A percentile compares a stretch with the other conserved stretches of the same genome.
Conservation (phyloP, 2,329 filamentous ascomycete species). For the Aureobasidium sp. region DNA sequence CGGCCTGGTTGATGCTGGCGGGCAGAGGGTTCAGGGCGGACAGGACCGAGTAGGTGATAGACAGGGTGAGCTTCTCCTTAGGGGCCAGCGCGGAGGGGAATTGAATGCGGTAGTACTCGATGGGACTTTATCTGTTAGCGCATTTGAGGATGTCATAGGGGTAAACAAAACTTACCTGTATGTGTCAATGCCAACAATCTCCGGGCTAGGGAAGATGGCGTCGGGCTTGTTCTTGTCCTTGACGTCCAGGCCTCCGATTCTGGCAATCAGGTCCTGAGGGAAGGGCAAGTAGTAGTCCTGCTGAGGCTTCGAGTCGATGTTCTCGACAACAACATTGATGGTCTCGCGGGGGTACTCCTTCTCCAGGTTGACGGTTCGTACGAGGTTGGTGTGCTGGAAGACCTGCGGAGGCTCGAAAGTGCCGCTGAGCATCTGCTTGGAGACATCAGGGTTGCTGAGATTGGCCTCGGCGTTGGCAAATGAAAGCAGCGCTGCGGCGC, state of each 20-base stretch:
- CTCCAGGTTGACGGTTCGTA: conserved; percentile 84
- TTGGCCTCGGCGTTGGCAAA: conserved; percentile 52
- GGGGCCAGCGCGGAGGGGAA: conserved; percentile 70
- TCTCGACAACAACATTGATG: conserved; percentile 91
- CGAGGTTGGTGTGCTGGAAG: conserved; percentile 89
- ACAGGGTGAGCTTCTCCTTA: conserved; percentile 73
- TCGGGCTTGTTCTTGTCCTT: conserved; percentile 79
- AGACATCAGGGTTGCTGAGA: conserved; percentile 51
- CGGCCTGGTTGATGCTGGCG: conserved; percentile 71
- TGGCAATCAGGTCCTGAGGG: conserved; percentile 64
- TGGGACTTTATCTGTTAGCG: conserved; percentile 26
- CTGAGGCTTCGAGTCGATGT: conserved; percentile 70
- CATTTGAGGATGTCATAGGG: background rate
- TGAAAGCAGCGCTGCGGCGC: conserved; percentile 51
- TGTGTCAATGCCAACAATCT: conserved; percentile 54
- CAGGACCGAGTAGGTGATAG: conserved; percentile 77
- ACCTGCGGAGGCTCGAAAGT: conserved; percentile 78
- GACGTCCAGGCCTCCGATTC: conserved; percentile 80
- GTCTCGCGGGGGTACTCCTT: conserved; percentile 87
- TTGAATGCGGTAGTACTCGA: conserved; percentile 74
- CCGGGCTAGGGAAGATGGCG: conserved; percentile 57
- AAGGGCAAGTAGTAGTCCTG: conserved; percentile 90
- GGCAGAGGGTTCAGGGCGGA: conserved; percentile 75
- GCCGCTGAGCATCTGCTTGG: conserved; percentile 41
- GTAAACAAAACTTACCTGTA: conserved; percentile 39